Percentiles rank a stretch among this genome's conserved stretches.
Evolutionary conservation across 768 basidiomycete species (phyloP).

Genomic region (Boletus reticuloceps): DNA sequence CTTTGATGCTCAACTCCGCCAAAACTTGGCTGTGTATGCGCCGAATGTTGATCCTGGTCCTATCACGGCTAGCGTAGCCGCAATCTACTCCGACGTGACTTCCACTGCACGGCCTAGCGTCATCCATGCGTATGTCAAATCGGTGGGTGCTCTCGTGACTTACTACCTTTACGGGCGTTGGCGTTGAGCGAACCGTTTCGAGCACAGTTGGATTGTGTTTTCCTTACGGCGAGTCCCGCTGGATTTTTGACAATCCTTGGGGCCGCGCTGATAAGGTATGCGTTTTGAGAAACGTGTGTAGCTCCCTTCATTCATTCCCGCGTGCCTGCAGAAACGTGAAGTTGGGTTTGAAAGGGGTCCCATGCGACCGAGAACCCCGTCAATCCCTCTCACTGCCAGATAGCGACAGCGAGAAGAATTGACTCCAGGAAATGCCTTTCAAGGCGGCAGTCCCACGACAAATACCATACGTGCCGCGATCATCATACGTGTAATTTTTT

Average conservation of each 20-base stretch:
- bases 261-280: constrained; percentile 9
- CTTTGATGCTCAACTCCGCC: constrained; percentile 5
- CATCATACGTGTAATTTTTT: too few species aligned
- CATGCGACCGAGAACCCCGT: background rate
- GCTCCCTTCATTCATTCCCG: background rate
- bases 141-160: constrained; percentile 6
- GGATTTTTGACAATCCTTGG: constrained; percentile 9
- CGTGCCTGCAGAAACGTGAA: constrained; percentile 1
- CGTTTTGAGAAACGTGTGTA: background rate
- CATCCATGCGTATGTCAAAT: constrained; percentile 12
- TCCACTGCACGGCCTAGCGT: constrained; percentile 1
- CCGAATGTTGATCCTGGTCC: constrained; percentile 7
- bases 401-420: background rate
- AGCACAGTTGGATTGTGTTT: constrained; percentile 10
- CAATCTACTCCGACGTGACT: constrained; percentile 8
- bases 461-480: too few species aligned
- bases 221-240: constrained; percentile 10
- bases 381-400: background rate
- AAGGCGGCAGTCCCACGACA: background rate
- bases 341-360: background rate
- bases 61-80: constrained; percentile 3
- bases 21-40: constrained; percentile 9
- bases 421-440: background rate
- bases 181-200: background rate
- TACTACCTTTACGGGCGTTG: too few species aligned